Evolutionary conservation across 1,284 basidiomycete genomes (phyloP), one percentile per base, ranked within the genome.

Genomic region (Leccinum subspadiceum): DNA sequence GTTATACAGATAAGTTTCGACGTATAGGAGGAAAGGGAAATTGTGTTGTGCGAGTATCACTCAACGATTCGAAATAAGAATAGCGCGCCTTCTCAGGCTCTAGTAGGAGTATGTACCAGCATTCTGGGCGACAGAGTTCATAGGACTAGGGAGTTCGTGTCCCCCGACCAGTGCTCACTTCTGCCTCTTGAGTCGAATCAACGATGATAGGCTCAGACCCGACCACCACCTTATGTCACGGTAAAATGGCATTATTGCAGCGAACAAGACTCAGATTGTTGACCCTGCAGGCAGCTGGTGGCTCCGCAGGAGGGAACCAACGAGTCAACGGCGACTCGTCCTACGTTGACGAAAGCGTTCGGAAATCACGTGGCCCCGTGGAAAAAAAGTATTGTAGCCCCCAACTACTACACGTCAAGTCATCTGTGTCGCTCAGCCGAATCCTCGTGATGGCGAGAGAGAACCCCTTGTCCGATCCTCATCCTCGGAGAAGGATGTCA

Each of bases 291-390:
- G 29, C 33, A 48, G 39, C 8, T 17, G 39, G 24, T 22, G 17
- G 44, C 17, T 29, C 29, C 29, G 3, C 29, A 29, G 29, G 3
- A 22, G 20, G 33, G 26, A 48, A 22, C 49, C 29, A 29, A 29
- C 29, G 29, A 29, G 29, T 29, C 10, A 17, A 49, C 31, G 24
- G 24, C 24, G 17, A 26, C 20, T 37, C 17, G 31, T 35, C 35
- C 35, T 37, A 37, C 35, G 35, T 37, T 37, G 35, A 37, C 13
- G 6, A 37, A 37, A 37, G 35, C 35, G 13, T 37, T 37, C 35
- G 35, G 35, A 15, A 37, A 37, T 37, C 35, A 37, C 35, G 35
- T 37, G 35, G 35, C 35, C 15, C n/a, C 66, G 66, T 69, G 66
- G 68, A 15, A 61, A 64, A 58, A 31, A 8, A 9, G 33, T 29